Base-by-base conservation (phyloP, 495 filamentous ascomycete genomes). In the Xylaria intraflava region DNA sequence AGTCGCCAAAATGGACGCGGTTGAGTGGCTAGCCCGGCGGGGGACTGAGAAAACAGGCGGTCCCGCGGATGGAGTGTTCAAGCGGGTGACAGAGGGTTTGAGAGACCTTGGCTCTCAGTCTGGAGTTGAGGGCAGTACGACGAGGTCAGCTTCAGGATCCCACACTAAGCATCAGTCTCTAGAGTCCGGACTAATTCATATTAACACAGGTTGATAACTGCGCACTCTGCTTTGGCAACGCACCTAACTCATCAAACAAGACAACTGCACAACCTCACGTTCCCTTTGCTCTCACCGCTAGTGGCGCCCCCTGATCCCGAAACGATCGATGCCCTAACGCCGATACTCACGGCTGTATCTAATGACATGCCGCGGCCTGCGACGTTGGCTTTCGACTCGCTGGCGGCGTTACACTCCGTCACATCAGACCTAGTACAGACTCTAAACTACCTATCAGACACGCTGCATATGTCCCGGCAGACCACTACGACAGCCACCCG, bases 391-490 rank as follows among this genome's bases (percentile, higher is more conserved):
- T 74, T 73, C 65, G 72, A 75, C 74, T 89, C 67, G 17, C 68
- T 87, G 39, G 68, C 75, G 29, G 75, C 76, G 30, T 71, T 90
- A 9, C 82, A 84, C 61, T 62, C 76, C n/a, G 72, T 83, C 26
- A 95, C 90, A 0, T 69, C 83, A 22, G 89, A 93, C 38, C 78
- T 96, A 14, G 82, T 88, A 27, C 77, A 84, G 49, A 85, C 88
- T 2, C 83, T 98, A 40, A 87, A 87, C 53, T 82, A 87, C 58
- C 77, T 98, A 6, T 86, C 86, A n/a, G 93, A 98, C 65, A 90
- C 88, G 0, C 76, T 97, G 19, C 91, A 97, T 68, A 95, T 96
- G 83, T 86, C 83, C n/a, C 81, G 89, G 3, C 93, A 98, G 65
- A 83, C 87, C 0, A 90, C 87, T 1, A 83, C 83, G 1, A 83